Base-by-base conservation (phyloP, 1,139 yeast species). In the Blastobotrys malaysiensis region DNA sequence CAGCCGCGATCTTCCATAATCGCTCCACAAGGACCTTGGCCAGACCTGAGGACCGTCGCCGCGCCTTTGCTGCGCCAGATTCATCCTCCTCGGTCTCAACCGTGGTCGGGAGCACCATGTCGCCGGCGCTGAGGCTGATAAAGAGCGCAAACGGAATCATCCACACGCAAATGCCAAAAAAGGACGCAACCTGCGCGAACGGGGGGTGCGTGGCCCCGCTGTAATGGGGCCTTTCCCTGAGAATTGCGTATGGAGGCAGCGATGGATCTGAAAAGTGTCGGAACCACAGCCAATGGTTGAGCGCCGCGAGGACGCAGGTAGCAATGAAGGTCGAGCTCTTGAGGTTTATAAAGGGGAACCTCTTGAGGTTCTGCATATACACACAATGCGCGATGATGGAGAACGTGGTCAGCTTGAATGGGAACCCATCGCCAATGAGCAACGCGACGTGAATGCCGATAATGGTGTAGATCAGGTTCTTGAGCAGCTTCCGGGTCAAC, bases 81-180 rank as follows among this genome's bases (percentile, higher is more conserved):
- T 66, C 71, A 26, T 63, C 65, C 43, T 63, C 70, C 13, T 57
- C 60, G 20, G 52, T 36, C 20, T 59, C 67, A 26, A 50, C 49
- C 31, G 63, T 59, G 20, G 63, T 76, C 43, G 99, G 99, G 51
- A 93, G 77, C 24, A 87, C 82, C 65, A 89, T 87, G 65, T 95
- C 99, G 59, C 89, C 88, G 5, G 98, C 98, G 67, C 96, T 87
- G 57, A 93, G 77, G 51, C 96, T 86, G 24, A 95, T 93, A 71
- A 95, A 91, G 59, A 95, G 76, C 1, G 97, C 84, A 70, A 93
- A 90, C 31, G 99, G 99, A 46, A 93, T 80, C 57, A 91, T 78
- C 99, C 99, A 93, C 13, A 93, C 85, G 63, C 95, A 85, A 46
- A 93, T 74, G 1, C 97, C 99, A 66, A 95, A 90, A 69, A 93